Evolutionary conservation across 2,329 filamentous ascomycete genomes (phyloP).

Genomic region (Verticillium nubilum): DNA sequence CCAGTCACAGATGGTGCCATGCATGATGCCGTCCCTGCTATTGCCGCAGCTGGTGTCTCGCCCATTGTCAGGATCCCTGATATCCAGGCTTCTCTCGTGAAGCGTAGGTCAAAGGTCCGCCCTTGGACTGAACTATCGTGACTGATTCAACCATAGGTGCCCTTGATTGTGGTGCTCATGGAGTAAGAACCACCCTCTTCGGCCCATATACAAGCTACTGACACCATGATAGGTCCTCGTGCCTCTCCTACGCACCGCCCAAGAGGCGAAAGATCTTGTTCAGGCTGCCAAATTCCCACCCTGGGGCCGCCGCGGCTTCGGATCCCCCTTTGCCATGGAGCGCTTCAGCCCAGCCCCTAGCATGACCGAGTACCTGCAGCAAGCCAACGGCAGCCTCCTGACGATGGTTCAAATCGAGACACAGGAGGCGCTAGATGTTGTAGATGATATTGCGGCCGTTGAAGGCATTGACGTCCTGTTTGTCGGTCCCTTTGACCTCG

Average conservation of each 20-base stretch:
- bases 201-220: background rate
- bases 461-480: slow-evolving; percentile 59
- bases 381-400: slow-evolving; percentile 51
- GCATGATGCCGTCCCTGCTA: slow-evolving; percentile 49
- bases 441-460: slow-evolving; percentile 57
- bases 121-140: background rate
- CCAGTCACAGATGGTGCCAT: slow-evolving; percentile 35
- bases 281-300: slow-evolving; percentile 51
- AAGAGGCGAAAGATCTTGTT: slow-evolving; percentile 46
- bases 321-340: slow-evolving; percentile 49
- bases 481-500: slow-evolving; percentile 62
- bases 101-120: slow-evolving; percentile 33
- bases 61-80: slow-evolving; percentile 49
- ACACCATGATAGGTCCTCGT: slow-evolving; percentile 35
- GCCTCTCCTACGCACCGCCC: slow-evolving; percentile 47
- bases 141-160: slow-evolving; percentile 32
- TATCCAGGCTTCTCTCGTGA: slow-evolving; percentile 50
- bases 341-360: slow-evolving; percentile 40
- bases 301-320: slow-evolving; percentile 46
- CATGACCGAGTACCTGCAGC: slow-evolving; percentile 49
- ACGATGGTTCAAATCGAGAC: slow-evolving; percentile 68
- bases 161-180: slow-evolving; percentile 52
- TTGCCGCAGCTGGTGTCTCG: slow-evolving; percentile 38
- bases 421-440: slow-evolving; percentile 50
- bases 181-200: slow-evolving; percentile 25